Evolutionary conservation across 805 yeast genomes (phyloP), one percentile per base, ranked within the genome.

Genomic region (Yamadazyma philogaea): DNA sequence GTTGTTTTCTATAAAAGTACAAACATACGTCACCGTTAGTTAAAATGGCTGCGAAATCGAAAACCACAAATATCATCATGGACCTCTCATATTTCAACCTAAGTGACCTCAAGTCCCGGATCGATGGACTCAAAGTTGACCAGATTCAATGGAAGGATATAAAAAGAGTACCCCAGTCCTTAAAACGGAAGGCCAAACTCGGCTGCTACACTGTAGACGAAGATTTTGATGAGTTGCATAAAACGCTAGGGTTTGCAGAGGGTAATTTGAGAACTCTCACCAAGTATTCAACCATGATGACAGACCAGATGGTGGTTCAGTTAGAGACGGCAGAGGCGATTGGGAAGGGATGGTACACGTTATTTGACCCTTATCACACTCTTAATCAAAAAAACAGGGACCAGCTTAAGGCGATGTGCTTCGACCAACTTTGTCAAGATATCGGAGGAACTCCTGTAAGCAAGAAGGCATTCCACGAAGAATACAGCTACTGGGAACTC

Each of bases 161-260:
- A 28, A 63, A 56, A 35, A 41, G 59, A 21, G 47, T 68, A 2
- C 70, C 71, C 3, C 68, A 65, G 41, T 40, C 53, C n/a, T 44
- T 66, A 14, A 63, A 53, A 40, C 63, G 59, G 34, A 61, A 52
- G 37, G 44, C 58, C 32, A 58, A 54, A 21, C 21, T 53, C 7
- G 57, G 57, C 1, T 51, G 53, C 5, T 55, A 48, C 33, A 69
- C 72, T 5, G 51, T 64, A 10, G 77, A 72, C 47, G 70, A 65
- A 38, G 68, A 62, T 19, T 68, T 67, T 43, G 66, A 69, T 43
- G 49, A 41, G 2, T 40, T 63, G 18, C 50, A 57, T n/a, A 48
- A 30, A 40, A 39, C 38, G 8, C 21, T 49, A n/a, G 45, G 39
- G 2, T 45, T 28, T 19, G 18, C 47, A 4, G 63, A 59, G 21